Evolutionary conservation across 1,284 basidiomycete genomes (phyloP).

Genomic region (Volvariella surrecta): DNA sequence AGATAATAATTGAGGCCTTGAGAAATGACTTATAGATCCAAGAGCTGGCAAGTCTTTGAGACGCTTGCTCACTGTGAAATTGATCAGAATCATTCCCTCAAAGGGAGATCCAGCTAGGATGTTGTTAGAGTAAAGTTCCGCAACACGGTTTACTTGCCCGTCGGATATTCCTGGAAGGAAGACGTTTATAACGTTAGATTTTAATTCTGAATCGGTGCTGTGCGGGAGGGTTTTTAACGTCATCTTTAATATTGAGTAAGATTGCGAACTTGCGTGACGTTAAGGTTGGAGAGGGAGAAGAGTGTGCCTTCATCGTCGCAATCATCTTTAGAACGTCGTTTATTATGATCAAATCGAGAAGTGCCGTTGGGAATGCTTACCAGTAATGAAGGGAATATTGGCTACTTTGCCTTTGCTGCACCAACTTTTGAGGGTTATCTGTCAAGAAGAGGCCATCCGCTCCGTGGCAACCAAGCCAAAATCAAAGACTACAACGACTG

Average conservation of each 20-base stretch:
- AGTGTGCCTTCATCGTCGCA: constrained; percentile 48
- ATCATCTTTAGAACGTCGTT: constrained; percentile 21
- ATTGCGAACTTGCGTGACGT: constrained; percentile 27
- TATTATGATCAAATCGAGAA: neutral
- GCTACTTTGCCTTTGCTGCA: constrained; percentile 16
- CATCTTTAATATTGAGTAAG: constrained; percentile 13
- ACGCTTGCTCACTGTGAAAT: constrained; percentile 21
- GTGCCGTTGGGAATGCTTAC: constrained; percentile 4
- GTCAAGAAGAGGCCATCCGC: constrained; percentile 43
- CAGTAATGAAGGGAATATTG: constrained; percentile 15
- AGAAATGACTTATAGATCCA: constrained; percentile 13
- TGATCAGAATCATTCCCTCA: constrained; percentile 14
- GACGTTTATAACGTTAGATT: constrained; percentile 23
- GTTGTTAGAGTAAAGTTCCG: constrained; percentile 6
- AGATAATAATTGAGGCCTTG: no score
- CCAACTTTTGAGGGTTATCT: constrained; percentile 26
- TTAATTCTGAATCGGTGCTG: constrained; percentile 24
- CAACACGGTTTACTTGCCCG: constrained; percentile 5
- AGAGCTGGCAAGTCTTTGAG: constrained; percentile 14
- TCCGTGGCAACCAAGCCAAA: constrained; percentile 37
- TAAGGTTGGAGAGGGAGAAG: constrained; percentile 33
- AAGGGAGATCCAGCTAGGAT: constrained; percentile 15
- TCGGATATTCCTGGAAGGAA: constrained; percentile 10
- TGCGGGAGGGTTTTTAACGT: constrained; percentile 10
- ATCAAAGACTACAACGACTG: constrained; percentile 23